phyloP scores from a whole-genome alignment of 768 basidiomycete genomes.

The Auricularia heimuer region DNA sequence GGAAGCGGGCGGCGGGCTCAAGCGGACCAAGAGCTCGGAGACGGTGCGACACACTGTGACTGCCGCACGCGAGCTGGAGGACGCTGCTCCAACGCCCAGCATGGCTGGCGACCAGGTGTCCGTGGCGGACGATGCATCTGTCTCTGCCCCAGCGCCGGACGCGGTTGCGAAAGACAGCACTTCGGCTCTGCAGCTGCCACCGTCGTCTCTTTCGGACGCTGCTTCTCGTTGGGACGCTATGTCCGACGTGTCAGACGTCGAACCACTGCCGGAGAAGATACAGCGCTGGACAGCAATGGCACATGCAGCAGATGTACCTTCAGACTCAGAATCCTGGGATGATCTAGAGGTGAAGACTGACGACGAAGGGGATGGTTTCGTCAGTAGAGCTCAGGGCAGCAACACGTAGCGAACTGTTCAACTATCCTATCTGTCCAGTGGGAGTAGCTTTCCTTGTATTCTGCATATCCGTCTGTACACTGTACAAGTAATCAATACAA shows the following conservation, averaged over 20 bases:
- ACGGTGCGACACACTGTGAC: not conserved
- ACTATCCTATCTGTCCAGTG: too few species aligned
- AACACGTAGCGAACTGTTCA: too few species aligned
- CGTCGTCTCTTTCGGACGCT: not conserved
- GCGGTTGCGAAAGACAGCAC: not conserved
- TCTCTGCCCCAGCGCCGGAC: not conserved
- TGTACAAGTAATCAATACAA: too few species aligned
- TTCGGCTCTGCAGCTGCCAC: not conserved
- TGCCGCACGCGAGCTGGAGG: not conserved
- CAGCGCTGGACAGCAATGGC: too few species aligned
- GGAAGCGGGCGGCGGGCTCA: not conserved
- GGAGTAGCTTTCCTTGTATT: too few species aligned
- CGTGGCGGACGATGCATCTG: not conserved
- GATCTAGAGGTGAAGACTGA: too few species aligned
- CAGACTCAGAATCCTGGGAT: too few species aligned
- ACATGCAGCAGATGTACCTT: too few species aligned
- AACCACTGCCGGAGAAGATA: not conserved
- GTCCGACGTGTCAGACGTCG: not conserved
- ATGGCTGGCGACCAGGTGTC: not conserved
- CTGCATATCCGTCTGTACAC: too few species aligned
- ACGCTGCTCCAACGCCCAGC: not conserved
- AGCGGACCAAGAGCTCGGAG: constrained; percentile 1
- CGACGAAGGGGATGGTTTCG: too few species aligned
- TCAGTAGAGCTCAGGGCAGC: too few species aligned
- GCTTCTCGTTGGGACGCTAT: not conserved